Evolutionary conservation across 495 filamentous ascomycete genomes (phyloP).

Genomic region (Parathielavia hyrcaniae): DNA sequence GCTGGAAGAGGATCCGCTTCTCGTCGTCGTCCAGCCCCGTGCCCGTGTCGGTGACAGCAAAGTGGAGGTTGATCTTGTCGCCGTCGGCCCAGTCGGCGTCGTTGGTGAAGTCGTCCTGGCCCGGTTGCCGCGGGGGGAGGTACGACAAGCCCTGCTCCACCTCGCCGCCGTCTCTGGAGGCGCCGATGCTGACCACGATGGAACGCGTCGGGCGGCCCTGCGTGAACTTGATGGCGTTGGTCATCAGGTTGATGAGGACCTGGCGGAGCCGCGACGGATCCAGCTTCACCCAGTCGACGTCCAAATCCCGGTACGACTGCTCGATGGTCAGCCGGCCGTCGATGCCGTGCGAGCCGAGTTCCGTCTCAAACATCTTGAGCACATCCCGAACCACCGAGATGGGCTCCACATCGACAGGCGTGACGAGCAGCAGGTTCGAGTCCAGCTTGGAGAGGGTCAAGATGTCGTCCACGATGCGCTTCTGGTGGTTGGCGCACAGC

Average conservation of each 20-base stretch:
- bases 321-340: constrained; percentile 61
- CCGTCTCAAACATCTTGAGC: constrained; percentile 77
- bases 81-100: constrained; percentile 62
- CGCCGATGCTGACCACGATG: constrained; percentile 65
- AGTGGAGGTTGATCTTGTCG: constrained; percentile 61
- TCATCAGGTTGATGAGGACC: constrained; percentile 71
- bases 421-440: constrained; percentile 67
- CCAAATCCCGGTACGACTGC: constrained; percentile 54
- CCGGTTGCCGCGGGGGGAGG: constrained; percentile 49
- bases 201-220: constrained; percentile 49
- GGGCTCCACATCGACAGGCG: constrained; percentile 68
- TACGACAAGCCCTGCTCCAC: constrained; percentile 43
- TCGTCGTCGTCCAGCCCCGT: constrained; percentile 67
- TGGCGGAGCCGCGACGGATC: constrained; percentile 75
- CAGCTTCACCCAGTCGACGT: constrained; percentile 67
- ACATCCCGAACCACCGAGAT: constrained; percentile 59
- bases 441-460: constrained; percentile 82
- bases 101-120: constrained; percentile 48
- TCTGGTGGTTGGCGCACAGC: constrained; percentile 76
- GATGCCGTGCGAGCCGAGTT: constrained; percentile 67
- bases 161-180: constrained; percentile 50
- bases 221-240: constrained; percentile 80
- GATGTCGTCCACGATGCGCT: constrained; percentile 72
- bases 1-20: constrained; percentile 67
- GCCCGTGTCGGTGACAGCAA: constrained; percentile 73